phyloP scores from a whole-genome alignment of 148 eudicot species.

The Selenicereus undatus region DNA sequence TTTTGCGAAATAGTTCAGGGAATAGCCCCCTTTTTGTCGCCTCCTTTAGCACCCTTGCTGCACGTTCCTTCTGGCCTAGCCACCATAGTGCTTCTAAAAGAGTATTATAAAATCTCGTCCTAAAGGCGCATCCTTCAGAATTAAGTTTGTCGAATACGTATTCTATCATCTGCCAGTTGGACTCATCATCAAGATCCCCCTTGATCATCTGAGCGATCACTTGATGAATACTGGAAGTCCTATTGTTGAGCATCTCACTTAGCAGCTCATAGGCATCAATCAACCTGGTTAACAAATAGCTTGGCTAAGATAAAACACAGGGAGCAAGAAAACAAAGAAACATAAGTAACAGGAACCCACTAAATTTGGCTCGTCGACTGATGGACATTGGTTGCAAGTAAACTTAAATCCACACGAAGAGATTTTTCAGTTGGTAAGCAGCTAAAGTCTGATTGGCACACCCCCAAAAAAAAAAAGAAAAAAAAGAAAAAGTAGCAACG shows the following conservation, averaged over 20 bases:
- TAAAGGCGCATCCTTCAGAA: slow-evolving; percentile 85
- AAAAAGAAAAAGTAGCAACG: too few species aligned
- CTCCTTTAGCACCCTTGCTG: slow-evolving; percentile 82
- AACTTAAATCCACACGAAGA: too few species aligned
- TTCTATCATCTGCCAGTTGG: slow-evolving; percentile 96
- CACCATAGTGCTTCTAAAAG: slow-evolving; percentile 94
- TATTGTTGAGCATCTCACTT: slow-evolving; percentile 77
- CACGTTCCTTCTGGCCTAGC: slow-evolving; percentile 88
- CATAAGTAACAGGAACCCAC: not conserved
- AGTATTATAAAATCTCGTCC: slow-evolving; percentile 83
- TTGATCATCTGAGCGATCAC: slow-evolving; percentile 87
- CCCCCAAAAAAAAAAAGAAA: too few species aligned
- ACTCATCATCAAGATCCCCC: slow-evolving; percentile 81
- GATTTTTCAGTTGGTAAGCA: too few species aligned
- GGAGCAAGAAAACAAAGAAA: slow-evolving; percentile 1
- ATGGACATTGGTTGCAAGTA: too few species aligned
- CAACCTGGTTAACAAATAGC: slow-evolving; percentile 43
- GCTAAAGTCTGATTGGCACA: too few species aligned
- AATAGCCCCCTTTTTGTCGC: slow-evolving; percentile 86
- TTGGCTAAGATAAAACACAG: not conserved
- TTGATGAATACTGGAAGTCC: slow-evolving; percentile 81
- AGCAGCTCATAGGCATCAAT: slow-evolving; percentile 59
- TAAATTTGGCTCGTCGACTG: too few species aligned
- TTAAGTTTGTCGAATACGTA: slow-evolving; percentile 90
- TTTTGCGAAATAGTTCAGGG: slow-evolving; percentile 77